Base-by-base conservation (phyloP, 306 rosid genomes). In the Leucaena leucocephala region DNA sequence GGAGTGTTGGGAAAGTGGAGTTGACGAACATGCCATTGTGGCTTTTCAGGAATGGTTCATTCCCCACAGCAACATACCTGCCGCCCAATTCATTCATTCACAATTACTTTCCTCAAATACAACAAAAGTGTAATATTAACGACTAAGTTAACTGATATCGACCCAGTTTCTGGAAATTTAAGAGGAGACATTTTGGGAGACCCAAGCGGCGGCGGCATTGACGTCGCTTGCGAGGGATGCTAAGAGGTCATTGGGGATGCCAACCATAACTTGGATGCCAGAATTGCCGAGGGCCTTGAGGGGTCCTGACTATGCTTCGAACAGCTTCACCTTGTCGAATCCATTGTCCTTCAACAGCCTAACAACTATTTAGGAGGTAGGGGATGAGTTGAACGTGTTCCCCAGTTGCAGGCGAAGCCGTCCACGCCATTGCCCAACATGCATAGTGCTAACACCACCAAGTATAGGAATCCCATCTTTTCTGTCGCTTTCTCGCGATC, bases 371-470 rank as follows among this genome's bases (percentile, higher is more conserved):
- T 63, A 0, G 94, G 81, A 3, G 97, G 90, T 54, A 95, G 87
- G 3, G 91, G 94, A 75, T 95, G 99, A 0, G 93, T 81, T 12
- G 86, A 82, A 38, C 84, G 92, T 0, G 92, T 85, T 59, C 99
- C 99, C 99, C 97, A 95, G 78, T 95, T 95, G 77, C 83, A 83
- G 5, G 94, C 96, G 21, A 93, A 85, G 15, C 97, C 98, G 35
- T 33, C n/a, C 11, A 50, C 88, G 6, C 88, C 90, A 45, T 74
- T 83, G 21, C 85, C 64, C 35, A 86, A 36, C 52, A 88, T 65
- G 81, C 87, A 81, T 13, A 95, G 40, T 50, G 82, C 75, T 27
- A 89, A 78, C 55, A 90, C 9, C 27, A n/a, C 61, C 61, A n/a
- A 17, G 61, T 55, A 8, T n/a, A n/a, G 80, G 36, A 82, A 69